Percentiles rank a stretch among this genome's conserved stretches.
phyloP scores from a whole-genome alignment of 345 rosid genomes.

The Salix udensis region DNA sequence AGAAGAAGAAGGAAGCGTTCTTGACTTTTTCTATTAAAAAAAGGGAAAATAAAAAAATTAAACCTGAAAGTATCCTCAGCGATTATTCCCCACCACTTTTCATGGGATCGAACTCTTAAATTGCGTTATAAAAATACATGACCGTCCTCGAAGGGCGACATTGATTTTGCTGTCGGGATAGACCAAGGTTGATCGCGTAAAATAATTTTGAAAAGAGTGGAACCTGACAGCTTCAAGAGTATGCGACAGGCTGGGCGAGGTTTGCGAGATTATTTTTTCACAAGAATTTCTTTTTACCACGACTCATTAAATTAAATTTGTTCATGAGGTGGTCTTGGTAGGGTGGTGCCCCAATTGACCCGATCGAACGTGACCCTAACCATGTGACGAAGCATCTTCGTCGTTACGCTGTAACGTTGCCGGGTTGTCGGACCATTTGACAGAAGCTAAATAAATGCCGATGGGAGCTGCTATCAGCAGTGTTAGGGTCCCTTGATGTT shows the following conservation, averaged over 20 bases:
- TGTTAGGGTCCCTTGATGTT: too few species aligned
- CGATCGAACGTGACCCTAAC: not conserved
- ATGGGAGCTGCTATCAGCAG: too few species aligned
- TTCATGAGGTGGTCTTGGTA: too few species aligned
- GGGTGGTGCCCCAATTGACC: too few species aligned
- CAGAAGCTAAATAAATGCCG: too few species aligned
- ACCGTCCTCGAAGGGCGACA: conserved; percentile 32
- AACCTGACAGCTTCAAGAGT: conserved; percentile 21
- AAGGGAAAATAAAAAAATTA: too few species aligned
- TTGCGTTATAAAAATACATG: not conserved
- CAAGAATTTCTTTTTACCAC: not conserved
- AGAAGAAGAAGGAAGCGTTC: too few species aligned
- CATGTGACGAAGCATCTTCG: not conserved
- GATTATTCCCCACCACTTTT: not conserved
- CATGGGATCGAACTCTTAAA: not conserved
- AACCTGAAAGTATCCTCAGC: not conserved
- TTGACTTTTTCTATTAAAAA: too few species aligned
- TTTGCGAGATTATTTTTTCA: conserved; percentile 16
- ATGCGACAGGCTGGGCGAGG: conserved; percentile 29
- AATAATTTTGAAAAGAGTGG: conserved; percentile 30
- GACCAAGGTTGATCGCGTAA: conserved; percentile 19
- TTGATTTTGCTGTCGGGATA: conserved; percentile 33
- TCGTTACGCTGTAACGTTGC: conserved; percentile 16
- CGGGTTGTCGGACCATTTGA: conserved; percentile 19
- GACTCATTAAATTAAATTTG: too few species aligned